Conservation (phyloP, 2,329 filamentous ascomycete genomes). For the Helminthosporium solani region DNA sequence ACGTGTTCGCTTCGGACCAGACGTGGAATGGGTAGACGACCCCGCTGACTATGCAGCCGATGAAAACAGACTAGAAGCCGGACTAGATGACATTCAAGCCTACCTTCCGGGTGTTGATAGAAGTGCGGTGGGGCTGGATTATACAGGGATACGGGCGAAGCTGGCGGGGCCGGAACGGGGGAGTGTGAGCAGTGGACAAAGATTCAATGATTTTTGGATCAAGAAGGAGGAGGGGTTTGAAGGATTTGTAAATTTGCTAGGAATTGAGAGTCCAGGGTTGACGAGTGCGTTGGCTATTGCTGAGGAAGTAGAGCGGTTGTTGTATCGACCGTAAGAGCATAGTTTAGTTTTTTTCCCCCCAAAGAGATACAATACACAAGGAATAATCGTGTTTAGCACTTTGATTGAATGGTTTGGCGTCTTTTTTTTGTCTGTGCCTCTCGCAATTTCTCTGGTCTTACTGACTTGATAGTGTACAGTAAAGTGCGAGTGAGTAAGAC, state of each 20-base stretch:
- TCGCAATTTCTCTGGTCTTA: too few relatives aligned
- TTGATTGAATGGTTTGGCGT: too few relatives aligned
- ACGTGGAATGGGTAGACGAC: constrained; percentile 85
- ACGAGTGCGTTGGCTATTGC: constrained; percentile 85
- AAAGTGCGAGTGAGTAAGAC: too few relatives aligned
- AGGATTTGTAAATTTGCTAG: constrained; percentile 86
- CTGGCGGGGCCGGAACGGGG: constrained; percentile 57
- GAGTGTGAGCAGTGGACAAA: constrained; percentile 61
- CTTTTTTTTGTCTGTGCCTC: too few relatives aligned
- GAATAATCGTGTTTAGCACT: too few relatives aligned
- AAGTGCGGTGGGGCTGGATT: constrained; percentile 71
- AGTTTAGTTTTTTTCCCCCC: too few relatives aligned
- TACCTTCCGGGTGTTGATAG: constrained; percentile 77
- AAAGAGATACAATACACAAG: too few relatives aligned
- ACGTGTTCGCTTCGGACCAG: constrained; percentile 85
- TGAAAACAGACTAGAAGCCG: constrained; percentile 61
- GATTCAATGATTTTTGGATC: constrained; percentile 84
- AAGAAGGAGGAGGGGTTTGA: constrained; percentile 71
- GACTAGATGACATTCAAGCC: constrained; percentile 70
- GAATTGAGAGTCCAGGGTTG: constrained; percentile 90
- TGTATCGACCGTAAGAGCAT: constrained; percentile 49
- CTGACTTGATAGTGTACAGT: too few relatives aligned
- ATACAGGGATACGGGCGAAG: constrained; percentile 91
- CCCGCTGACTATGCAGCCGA: constrained; percentile 71
- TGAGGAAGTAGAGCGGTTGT: constrained; percentile 65